Conservation (phyloP, 305 asterid genomes). For the Andrographis paniculata region DNA sequence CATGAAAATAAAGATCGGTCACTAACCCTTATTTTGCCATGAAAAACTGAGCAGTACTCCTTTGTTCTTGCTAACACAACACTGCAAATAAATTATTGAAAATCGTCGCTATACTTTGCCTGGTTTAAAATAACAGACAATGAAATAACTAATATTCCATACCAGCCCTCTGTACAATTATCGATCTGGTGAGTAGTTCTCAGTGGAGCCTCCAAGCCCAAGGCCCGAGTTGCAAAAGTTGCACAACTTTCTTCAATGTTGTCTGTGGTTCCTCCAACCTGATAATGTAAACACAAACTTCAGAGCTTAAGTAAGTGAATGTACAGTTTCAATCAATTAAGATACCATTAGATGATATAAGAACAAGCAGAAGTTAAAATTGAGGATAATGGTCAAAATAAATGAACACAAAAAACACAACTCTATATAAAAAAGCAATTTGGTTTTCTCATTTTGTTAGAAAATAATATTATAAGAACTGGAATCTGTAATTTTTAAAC, state of each 20-base stretch:
- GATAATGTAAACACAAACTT: conserved; percentile 13
- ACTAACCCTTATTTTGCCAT: conserved; percentile 89
- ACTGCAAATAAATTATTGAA: conserved; percentile 33
- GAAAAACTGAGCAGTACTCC: conserved; percentile 84
- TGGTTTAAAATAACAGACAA: conserved; percentile 4
- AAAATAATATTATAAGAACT: too few species aligned
- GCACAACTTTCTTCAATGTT: conserved; percentile 93
- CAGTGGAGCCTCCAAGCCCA: conserved; percentile 59
- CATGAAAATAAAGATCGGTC: conserved; percentile 15
- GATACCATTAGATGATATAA: too few species aligned
- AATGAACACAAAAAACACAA: too few species aligned
- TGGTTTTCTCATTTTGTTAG: too few species aligned
- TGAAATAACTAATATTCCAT: conserved; percentile 14
- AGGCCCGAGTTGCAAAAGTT: conserved; percentile 81
- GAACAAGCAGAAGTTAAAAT: too few species aligned
- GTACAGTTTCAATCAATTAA: too few species aligned
- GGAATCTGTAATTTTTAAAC: too few species aligned
- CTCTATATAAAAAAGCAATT: too few species aligned
- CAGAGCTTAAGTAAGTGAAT: not conserved
- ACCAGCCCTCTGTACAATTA: conserved; percentile 96
- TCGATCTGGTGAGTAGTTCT: conserved; percentile 96
- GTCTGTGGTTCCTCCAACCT: conserved; percentile 98
- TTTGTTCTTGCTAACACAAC: conserved; percentile 75
- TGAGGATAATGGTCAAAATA: too few species aligned
- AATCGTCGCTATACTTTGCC: conserved; percentile 17